Evolutionary conservation across 2,329 filamentous ascomycete species (phyloP).

Genomic region (Sporothrix pseudoabietina): DNA sequence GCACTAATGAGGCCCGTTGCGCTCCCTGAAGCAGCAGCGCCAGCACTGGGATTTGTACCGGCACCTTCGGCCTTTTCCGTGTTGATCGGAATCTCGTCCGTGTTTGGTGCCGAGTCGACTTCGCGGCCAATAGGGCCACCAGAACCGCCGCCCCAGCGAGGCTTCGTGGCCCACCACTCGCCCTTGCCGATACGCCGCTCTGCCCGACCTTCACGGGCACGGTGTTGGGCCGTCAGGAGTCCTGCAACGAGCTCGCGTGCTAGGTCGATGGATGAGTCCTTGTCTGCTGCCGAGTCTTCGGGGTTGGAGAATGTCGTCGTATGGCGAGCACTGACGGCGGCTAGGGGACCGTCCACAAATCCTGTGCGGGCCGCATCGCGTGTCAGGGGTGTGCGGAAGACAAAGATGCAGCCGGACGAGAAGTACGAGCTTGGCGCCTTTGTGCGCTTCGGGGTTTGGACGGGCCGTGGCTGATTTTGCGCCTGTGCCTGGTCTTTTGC

Average conservation of each 20-base stretch:
- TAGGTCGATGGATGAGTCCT: constrained; percentile 63
- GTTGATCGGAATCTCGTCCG: constrained; percentile 47
- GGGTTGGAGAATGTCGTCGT: constrained; percentile 52
- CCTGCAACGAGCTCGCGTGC: constrained; percentile 63
- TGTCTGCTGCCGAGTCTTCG: constrained; percentile 36
- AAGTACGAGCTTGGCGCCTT: constrained; percentile 54
- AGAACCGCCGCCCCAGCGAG: constrained; percentile 64
- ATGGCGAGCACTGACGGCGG: constrained; percentile 60
- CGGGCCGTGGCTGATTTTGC: not conserved
- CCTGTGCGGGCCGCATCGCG: constrained; percentile 62
- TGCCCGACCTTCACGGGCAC: constrained; percentile 57
- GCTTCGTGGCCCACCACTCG: constrained; percentile 63
- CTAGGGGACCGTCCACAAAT: constrained; percentile 63
- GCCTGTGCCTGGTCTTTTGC: not conserved
- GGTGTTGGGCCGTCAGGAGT: constrained; percentile 65
- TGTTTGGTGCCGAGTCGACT: constrained; percentile 45
- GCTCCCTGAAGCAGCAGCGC: not conserved
- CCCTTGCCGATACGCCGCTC: constrained; percentile 61
- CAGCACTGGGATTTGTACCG: constrained; percentile 31
- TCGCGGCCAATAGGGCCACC: constrained; percentile 66
- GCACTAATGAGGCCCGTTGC: not conserved
- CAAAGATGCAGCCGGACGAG: constrained; percentile 60
- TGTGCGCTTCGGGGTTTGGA: not conserved
- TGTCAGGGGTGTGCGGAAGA: constrained; percentile 62
- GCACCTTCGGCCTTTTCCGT: constrained; percentile 48